These are phyloP conservation scores for Penicillium glabrum DNA, from an alignment of 2,329 filamentous ascomycete species.

Conservation along the genomic window DNA sequence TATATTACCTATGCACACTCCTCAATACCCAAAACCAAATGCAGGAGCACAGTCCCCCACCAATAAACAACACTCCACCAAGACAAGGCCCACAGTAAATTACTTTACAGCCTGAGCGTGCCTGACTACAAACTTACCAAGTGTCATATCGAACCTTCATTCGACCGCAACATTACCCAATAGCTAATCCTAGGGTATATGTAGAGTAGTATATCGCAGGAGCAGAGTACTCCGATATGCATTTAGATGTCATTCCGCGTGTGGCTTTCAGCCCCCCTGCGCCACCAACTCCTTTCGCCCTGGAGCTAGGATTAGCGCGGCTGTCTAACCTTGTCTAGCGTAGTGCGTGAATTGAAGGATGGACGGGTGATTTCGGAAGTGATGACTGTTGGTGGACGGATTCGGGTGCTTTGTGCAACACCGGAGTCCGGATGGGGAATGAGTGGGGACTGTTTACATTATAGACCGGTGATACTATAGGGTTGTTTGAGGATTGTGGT, in stretches of 20 bases:
- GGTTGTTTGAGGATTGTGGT: not conserved
- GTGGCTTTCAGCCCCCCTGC: constrained; percentile 14
- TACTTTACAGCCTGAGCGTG: too few relatives aligned
- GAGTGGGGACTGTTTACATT: not conserved
- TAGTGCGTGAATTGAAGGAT: not conserved
- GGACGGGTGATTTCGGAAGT: not conserved
- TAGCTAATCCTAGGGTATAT: not conserved
- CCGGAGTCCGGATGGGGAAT: not conserved
- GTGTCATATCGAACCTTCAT: too few relatives aligned
- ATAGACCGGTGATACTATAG: too few relatives aligned
- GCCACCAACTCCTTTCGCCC: not conserved
- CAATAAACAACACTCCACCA: not conserved
- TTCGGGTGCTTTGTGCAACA: constrained; percentile 1
- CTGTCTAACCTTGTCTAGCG: not conserved
- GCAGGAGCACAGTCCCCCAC: not conserved
- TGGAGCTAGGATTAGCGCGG: not conserved
- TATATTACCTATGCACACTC: not conserved
- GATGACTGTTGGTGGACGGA: not conserved
- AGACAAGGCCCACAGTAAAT: not conserved
- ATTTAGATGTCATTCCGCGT: constrained; percentile 22
- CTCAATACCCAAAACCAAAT: not conserved
- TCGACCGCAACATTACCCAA: not conserved
- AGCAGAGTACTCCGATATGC: constrained; percentile 24
- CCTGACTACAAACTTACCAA: not conserved
- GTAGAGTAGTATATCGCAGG: constrained; percentile 5